These are phyloP conservation scores for Xylona heveae DNA, from an alignment of 495 filamentous ascomycete genomes.

Conservation along the genomic window DNA sequence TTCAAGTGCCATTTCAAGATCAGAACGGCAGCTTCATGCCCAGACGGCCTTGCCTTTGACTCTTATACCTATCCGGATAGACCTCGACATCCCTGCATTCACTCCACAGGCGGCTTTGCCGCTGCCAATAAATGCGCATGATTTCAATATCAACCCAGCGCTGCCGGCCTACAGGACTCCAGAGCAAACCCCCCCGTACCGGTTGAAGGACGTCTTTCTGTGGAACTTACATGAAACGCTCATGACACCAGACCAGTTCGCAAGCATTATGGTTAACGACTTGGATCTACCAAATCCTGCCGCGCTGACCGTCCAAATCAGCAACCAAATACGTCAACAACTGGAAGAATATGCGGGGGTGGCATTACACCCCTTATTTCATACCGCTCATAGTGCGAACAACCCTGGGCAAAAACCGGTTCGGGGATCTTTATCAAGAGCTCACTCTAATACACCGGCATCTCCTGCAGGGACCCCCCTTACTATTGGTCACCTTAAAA, in stretches of 20 bases:
- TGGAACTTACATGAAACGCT: conserved; percentile 96
- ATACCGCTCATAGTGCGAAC: conserved; percentile 29
- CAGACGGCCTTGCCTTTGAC: conserved; percentile 74
- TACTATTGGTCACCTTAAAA: conserved; percentile 1
- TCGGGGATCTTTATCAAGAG: conserved; percentile 20
- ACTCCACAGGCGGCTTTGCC: conserved; percentile 53
- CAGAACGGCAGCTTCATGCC: conserved; percentile 58
- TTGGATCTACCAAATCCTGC: conserved; percentile 67
- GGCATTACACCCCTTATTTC: conserved; percentile 79
- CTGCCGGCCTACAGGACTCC: conserved; percentile 55
- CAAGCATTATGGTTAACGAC: conserved; percentile 73
- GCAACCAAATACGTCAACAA: conserved; percentile 82
- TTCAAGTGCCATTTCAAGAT: conserved; percentile 12
- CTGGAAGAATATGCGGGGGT: conserved; percentile 92
- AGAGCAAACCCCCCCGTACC: conserved; percentile 58
- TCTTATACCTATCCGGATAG: conserved; percentile 88
- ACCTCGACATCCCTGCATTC: conserved; percentile 72
- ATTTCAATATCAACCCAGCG: conserved; percentile 37
- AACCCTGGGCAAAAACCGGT: conserved; percentile 19
- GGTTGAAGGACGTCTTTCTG: conserved; percentile 80
- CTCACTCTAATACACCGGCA: conserved; percentile 26
- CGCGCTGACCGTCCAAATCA: conserved; percentile 52
- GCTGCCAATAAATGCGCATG: conserved; percentile 34
- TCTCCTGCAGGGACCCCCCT: conserved; percentile 27
- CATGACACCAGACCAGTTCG: conserved; percentile 89